Conservation (phyloP, 805 yeast species). For the Priceomyces medius region DNA sequence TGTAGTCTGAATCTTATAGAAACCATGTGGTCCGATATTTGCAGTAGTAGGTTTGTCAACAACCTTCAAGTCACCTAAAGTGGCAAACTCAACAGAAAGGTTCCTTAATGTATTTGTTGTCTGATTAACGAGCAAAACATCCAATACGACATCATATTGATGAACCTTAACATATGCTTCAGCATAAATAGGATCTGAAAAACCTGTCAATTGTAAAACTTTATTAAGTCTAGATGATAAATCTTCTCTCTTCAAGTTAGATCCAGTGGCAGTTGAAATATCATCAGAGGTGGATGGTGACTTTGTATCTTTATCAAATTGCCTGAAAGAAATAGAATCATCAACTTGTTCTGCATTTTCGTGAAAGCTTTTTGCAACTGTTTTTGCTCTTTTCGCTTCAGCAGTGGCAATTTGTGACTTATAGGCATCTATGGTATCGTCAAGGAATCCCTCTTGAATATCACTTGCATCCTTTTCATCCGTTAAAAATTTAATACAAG, state of each 20-base stretch:
- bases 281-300: slow-evolving; percentile 49
- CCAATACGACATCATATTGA: slow-evolving; percentile 93
- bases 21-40: slow-evolving; percentile 96
- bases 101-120: slow-evolving; percentile 88
- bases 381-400: slow-evolving; percentile 56
- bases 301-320: slow-evolving; percentile 51
- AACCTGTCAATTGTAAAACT: slow-evolving; percentile 94
- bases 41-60: slow-evolving; percentile 87
- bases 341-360: slow-evolving; percentile 75
- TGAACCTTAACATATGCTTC: slow-evolving; percentile 96
- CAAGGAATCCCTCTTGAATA: slow-evolving; percentile 72
- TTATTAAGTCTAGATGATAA: slow-evolving; percentile 79
- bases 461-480: slow-evolving; percentile 56
- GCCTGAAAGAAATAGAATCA: slow-evolving; percentile 76
- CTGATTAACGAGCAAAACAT: slow-evolving; percentile 91
- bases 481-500: slow-evolving; percentile 78
- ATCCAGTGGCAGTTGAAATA: slow-evolving; percentile 50
- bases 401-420: slow-evolving; percentile 62
- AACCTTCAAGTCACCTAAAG: slow-evolving; percentile 93
- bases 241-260: slow-evolving; percentile 52
- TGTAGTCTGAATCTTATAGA: slow-evolving; percentile 84
- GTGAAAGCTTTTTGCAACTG: slow-evolving; percentile 55
- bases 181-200: slow-evolving; percentile 96
- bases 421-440: slow-evolving; percentile 86
- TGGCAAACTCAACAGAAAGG: slow-evolving; percentile 90